Conservation (phyloP, 148 eudicot genomes). For the Chenopodium quinoa region DNA sequence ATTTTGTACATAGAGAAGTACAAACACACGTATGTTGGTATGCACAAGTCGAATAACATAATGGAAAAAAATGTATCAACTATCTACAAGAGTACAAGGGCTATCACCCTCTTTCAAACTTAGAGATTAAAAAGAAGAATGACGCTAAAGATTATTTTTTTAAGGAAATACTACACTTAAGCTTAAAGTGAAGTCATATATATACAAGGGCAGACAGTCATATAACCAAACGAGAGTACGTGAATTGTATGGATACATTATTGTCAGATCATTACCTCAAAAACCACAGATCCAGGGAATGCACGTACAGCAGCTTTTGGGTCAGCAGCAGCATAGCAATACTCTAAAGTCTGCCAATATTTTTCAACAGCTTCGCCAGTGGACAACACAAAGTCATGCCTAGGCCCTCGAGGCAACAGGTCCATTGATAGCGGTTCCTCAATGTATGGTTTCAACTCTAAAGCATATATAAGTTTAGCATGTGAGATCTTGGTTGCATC, state of each 20-base stretch:
- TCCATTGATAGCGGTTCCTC: slow-evolving; percentile 76
- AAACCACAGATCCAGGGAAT: slow-evolving; percentile 87
- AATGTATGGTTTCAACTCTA: slow-evolving; percentile 91
- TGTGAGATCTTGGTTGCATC: slow-evolving; percentile 48
- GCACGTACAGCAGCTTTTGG: slow-evolving; percentile 84
- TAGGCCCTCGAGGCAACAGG: slow-evolving; percentile 43
- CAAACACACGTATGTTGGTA: neutral
- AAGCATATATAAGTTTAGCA: slow-evolving; percentile 63
- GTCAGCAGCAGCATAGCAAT: slow-evolving; percentile 86
- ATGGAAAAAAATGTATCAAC: neutral
- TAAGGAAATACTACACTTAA: neutral
- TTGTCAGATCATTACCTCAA: slow-evolving; percentile 54
- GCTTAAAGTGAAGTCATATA: neutral
- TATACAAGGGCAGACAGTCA: slow-evolving; percentile 8
- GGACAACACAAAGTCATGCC: slow-evolving; percentile 87
- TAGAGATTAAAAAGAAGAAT: neutral
- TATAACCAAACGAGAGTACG: neutral
- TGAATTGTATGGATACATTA: neutral
- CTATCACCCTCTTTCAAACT: neutral
- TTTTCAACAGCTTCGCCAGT: slow-evolving; percentile 79
- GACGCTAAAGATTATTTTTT: neutral
- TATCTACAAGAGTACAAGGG: neutral
- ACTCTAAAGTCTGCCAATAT: slow-evolving; percentile 95
- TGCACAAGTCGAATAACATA: neutral
- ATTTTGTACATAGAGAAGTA: neutral